phyloP scores from a whole-genome alignment of 2,329 filamentous ascomycete genomes.

The Fragosphaeria purpurea region DNA sequence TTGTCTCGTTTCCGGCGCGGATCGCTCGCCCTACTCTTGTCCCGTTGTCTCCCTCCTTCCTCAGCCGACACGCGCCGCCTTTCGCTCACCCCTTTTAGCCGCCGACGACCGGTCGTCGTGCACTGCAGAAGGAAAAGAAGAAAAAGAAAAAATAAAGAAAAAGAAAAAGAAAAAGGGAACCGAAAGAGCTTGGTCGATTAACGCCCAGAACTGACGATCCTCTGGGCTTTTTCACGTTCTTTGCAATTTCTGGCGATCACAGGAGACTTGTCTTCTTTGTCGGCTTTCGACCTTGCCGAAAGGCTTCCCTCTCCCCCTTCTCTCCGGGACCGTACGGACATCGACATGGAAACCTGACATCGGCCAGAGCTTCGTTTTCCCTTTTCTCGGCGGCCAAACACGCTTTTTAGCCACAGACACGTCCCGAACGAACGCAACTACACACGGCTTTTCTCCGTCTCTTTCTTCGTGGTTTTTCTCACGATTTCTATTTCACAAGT shows the following conservation, averaged over 20 bases:
- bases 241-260: neutral
- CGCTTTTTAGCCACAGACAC: no score
- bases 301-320: no score
- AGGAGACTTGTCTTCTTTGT: no score
- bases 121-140: neutral
- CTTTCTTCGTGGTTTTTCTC: neutral
- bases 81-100: neutral
- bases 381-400: no score
- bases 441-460: no score
- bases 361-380: neutral
- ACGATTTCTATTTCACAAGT: neutral
- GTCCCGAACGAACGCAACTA: no score
- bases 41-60: neutral
- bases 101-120: constrained; percentile 13
- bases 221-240: neutral
- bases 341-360: constrained; percentile 1
- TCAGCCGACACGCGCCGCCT: neutral
- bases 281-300: no score
- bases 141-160: no score
- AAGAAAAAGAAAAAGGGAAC: no score
- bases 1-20: neutral
- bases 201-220: neutral
- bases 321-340: neutral
- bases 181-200: constrained; percentile 1
- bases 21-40: neutral